These are phyloP conservation scores for Globisporangium barbulae DNA, from an alignment of 352 stramenopile genomes.

Conservation along the genomic window DNA sequence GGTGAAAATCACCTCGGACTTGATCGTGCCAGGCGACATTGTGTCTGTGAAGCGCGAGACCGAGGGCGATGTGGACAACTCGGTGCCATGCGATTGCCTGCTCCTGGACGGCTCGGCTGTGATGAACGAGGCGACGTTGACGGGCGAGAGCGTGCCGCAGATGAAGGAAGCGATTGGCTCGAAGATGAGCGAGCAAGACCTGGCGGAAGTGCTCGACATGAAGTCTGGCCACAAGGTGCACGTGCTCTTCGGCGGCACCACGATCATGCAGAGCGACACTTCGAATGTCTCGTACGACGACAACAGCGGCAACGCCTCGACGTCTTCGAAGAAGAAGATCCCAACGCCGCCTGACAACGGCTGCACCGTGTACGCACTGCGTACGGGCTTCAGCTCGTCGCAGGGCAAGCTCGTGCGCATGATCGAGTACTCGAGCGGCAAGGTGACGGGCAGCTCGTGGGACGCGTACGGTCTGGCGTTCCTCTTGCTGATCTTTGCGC, in stretches of 20 bases:
- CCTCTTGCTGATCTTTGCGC: constrained; percentile 96
- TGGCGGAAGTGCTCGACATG: constrained; percentile 78
- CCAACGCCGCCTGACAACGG: constrained; percentile 88
- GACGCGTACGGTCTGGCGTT: constrained; percentile 97
- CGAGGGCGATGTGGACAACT: constrained; percentile 72
- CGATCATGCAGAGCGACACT: constrained; percentile 82
- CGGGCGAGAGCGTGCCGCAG: constrained; percentile 97
- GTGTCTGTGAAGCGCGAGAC: constrained; percentile 91
- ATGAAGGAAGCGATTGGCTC: constrained; percentile 93
- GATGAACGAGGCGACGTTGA: constrained; percentile 99
- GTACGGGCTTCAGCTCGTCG: constrained; percentile 97
- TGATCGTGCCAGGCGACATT: constrained; percentile 92
- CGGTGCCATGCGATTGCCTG: constrained; percentile 95
- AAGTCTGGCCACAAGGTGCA: constrained; percentile 88
- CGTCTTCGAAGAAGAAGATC: constrained; percentile 31
- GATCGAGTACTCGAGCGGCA: constrained; percentile 97
- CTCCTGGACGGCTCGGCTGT: constrained; percentile 94
- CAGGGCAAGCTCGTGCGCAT: constrained; percentile 98
- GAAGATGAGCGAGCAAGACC: constrained; percentile 74
- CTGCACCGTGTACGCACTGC: constrained; percentile 93
- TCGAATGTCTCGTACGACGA: constrained; percentile 25
- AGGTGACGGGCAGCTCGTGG: constrained; percentile 92
- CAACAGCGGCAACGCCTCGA: neutral
- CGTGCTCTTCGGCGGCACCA: constrained; percentile 93
- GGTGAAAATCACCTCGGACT: constrained; percentile 77